phyloP scores from a whole-genome alignment of 176 grass and related monocot species.

The Coix lacrymajobi region DNA sequence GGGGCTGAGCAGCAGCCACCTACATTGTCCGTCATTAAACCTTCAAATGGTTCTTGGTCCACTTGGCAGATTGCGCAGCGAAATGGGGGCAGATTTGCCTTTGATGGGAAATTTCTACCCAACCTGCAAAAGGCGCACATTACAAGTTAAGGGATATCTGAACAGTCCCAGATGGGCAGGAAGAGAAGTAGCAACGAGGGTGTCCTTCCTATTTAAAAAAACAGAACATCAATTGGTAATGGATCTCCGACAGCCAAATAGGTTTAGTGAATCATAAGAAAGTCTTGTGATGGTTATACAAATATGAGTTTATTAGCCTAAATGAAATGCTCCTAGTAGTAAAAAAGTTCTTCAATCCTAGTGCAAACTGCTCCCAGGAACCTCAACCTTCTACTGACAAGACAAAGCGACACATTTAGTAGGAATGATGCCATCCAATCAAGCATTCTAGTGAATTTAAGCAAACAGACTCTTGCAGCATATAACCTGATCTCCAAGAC shows the following conservation, averaged over 20 bases:
- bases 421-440: not conserved
- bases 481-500: not conserved
- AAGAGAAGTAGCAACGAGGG: not conserved
- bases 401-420: slow-evolving; percentile 11
- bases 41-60: slow-evolving; percentile 51
- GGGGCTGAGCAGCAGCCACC: slow-evolving; percentile 40
- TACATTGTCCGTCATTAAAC: slow-evolving; percentile 47
- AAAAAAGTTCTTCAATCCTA: not conserved
- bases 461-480: not conserved
- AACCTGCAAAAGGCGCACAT: slow-evolving; percentile 45
- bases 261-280: not conserved
- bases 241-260: not conserved
- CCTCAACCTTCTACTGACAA: not conserved
- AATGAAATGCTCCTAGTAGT: not conserved
- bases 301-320: not conserved
- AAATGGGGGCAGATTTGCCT: slow-evolving; percentile 49
- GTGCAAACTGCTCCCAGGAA: not conserved
- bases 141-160: slow-evolving; percentile 3
- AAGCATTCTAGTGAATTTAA: not conserved
- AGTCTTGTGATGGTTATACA: not conserved
- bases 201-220: not conserved
- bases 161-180: not conserved
- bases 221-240: not conserved
- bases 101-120: slow-evolving; percentile 44
- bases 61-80: slow-evolving; percentile 86